Percentiles rank a stretch among this genome's conserved stretches.
These are phyloP conservation scores for Chaetomiaceae sp. DNA, from an alignment of 2,329 filamentous ascomycete genomes.

Conservation along the genomic window DNA sequence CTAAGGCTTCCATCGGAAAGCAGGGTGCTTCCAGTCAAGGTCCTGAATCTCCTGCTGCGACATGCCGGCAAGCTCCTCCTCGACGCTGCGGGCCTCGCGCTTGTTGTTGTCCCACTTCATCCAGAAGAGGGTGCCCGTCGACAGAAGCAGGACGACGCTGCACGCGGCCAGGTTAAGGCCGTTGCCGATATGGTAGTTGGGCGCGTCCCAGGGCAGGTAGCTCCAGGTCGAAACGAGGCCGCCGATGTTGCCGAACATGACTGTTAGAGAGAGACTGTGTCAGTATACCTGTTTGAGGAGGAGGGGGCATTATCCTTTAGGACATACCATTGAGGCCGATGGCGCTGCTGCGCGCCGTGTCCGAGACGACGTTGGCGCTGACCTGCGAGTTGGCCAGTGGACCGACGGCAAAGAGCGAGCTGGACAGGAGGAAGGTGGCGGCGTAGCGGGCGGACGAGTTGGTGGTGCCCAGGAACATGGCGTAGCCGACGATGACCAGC, in stretches of 20 bases:
- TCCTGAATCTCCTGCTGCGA: constrained; percentile 50
- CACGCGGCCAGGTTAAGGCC: constrained; percentile 62
- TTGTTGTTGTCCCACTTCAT: constrained; percentile 58
- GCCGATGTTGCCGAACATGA: constrained; percentile 29
- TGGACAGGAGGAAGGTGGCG: constrained; percentile 62
- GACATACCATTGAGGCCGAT: constrained; percentile 24
- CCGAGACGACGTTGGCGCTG: constrained; percentile 63
- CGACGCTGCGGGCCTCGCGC: constrained; percentile 50
- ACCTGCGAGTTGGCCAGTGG: constrained; percentile 61
- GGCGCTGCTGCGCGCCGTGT: constrained; percentile 53
- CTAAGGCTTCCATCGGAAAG: constrained; percentile 52
- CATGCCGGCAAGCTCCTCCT: constrained; percentile 53
- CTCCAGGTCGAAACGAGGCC: constrained; percentile 52
- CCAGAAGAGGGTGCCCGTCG: constrained; percentile 49
- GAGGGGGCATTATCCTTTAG: background rate
- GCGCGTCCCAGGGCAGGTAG: constrained; percentile 57
- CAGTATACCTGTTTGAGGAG: background rate
- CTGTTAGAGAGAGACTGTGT: constrained; percentile 1
- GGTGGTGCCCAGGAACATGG: constrained; percentile 58
- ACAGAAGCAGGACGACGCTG: constrained; percentile 50
- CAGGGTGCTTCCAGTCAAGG: constrained; percentile 64
- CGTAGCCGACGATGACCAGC: constrained; percentile 61
- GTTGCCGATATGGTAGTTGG: constrained; percentile 65
- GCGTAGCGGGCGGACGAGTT: constrained; percentile 54
- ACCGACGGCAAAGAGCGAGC: constrained; percentile 58